A percentile compares a stretch with the other conserved stretches of the same genome.
Conservation (phyloP, 2,329 filamentous ascomycete species). For the Clonostachys rhizophaga region DNA sequence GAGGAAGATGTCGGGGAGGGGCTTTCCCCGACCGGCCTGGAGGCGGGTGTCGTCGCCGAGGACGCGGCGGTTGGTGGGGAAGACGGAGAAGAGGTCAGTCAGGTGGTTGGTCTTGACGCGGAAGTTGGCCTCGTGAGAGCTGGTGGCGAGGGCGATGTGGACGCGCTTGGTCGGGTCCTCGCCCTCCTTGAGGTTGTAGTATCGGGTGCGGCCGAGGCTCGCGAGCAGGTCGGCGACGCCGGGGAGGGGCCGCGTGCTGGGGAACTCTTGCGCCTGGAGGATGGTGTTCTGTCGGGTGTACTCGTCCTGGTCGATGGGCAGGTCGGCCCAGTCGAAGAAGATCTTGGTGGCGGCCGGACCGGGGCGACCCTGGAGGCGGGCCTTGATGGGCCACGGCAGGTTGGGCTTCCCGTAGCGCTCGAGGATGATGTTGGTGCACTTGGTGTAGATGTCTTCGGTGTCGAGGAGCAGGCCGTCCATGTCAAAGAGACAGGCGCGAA, state of each 20-base stretch:
- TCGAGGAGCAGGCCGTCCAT: conserved; percentile 97
- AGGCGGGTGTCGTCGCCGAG: conserved; percentile 84
- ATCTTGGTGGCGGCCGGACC: conserved; percentile 47
- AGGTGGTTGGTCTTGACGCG: conserved; percentile 68
- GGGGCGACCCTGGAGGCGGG: conserved; percentile 65
- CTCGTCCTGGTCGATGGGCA: conserved; percentile 70
- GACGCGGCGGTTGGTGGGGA: conserved; percentile 67
- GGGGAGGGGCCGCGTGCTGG: conserved; percentile 68
- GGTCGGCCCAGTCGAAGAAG: conserved; percentile 75
- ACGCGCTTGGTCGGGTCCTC: conserved; percentile 34
- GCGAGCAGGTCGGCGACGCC: conserved; percentile 68
- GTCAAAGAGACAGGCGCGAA: conserved; percentile 93
- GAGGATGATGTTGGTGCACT: conserved; percentile 78
- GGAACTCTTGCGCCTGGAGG: conserved; percentile 71
- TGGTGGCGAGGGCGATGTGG: conserved; percentile 84
- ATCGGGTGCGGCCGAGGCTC: conserved; percentile 48
- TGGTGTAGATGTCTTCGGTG: conserved; percentile 85
- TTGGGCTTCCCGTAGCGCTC: conserved; percentile 65
- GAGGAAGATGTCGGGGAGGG: conserved; percentile 89
- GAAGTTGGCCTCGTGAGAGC: conserved; percentile 68
- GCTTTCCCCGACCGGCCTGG: conserved; percentile 78
- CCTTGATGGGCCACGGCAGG: conserved; percentile 93
- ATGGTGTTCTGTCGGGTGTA: conserved; percentile 55
- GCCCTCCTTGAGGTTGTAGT: conserved; percentile 33
- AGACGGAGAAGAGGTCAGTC: conserved; percentile 55